Percentiles rank a stretch among this genome's conserved stretches.
Evolutionary conservation across 2,329 filamentous ascomycete genomes (phyloP).

Genomic region (Mycocentrospora acerina): DNA sequence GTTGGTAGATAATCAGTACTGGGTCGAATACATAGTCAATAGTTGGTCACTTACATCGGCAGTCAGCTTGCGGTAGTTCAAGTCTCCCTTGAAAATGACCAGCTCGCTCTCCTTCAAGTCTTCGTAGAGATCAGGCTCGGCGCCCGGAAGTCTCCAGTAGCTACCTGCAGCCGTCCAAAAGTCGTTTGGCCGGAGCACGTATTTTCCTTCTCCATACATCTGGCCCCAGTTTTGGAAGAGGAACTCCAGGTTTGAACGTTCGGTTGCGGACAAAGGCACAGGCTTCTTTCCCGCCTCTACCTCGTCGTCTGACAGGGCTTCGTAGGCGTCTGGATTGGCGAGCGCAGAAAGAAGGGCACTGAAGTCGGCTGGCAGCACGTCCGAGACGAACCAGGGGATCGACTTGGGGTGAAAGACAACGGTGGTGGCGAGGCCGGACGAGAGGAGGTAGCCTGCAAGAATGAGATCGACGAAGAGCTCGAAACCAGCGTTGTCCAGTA

Average conservation of each 20-base stretch:
- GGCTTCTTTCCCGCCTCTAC: conserved; percentile 57
- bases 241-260: conserved; percentile 68
- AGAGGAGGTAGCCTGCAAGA: conserved; percentile 84
- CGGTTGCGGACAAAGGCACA: conserved; percentile 64
- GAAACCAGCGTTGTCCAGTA: conserved; percentile 96
- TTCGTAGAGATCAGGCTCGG: conserved; percentile 67
- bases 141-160: conserved; percentile 80
- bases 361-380: conserved; percentile 87
- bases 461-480: conserved; percentile 95
- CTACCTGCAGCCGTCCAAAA: conserved; percentile 91
- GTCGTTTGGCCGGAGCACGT: conserved; percentile 77
- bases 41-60: conserved; percentile 69
- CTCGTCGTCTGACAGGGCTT: conserved; percentile 68
- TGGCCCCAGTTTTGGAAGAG: conserved; percentile 80
- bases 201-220: conserved; percentile 79
- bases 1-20: conserved; percentile 9
- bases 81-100: conserved; percentile 93
- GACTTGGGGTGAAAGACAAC: conserved; percentile 90
- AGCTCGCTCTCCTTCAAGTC: conserved; percentile 83
- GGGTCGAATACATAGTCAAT: background rate
- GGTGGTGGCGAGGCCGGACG: conserved; percentile 79
- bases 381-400: conserved; percentile 97
- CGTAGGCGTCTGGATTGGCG: conserved; percentile 72
- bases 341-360: conserved; percentile 77
- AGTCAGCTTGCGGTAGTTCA: conserved; percentile 94